Base-by-base conservation (phyloP, 2,329 filamentous ascomycete species). In the Fusarium sacchari region DNA sequence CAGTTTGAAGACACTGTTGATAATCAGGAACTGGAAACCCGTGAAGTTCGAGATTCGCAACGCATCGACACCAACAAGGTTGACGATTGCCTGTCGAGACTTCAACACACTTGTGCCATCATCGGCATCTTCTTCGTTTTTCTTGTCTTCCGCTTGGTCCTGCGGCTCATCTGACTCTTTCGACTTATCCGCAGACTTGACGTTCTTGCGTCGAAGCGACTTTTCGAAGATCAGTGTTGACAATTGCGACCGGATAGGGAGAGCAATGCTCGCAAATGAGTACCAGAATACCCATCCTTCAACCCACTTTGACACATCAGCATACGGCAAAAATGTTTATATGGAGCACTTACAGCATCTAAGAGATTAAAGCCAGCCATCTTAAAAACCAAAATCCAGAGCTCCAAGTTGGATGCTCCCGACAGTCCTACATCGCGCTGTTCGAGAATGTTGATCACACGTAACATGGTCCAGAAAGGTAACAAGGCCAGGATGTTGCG, bases 141-240 rank as follows among this genome's bases (percentile, higher is more conserved):
- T 86, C n/a, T 87, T 84, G 36, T 88, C 86, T 7, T 85, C 84
- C 4, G 78, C 69, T 12, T 83, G 80, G 20, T 77, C 77, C 11
- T 83, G 42, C 58, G 34, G 76, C 24, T 77, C 69, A 32, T 82
- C 76, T n/a, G 79, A 49, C 80, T 85, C 81, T 24, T 80, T 79
- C 15, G 81, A 76, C 76, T 88, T 90, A 40, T 84, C 85, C 9
- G 88, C 85, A 17, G 89, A 88, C 79, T 94, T 94, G 44, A 93
- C 89, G 79, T 95, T 93, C 79, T 96, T 96, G 55, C 91, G 88
- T 47, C 91, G 88, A 86, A 95, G 90, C 0, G 92, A 89, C 80
- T 96, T 96, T 67, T 91, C 88, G 75, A 95, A 96, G 22, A 96
- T 88, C 13, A 94, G 85, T 2, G 92, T 88, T 4, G 92, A 90